phyloP scores from a whole-genome alignment of 108 stramenopile species.

The Nitzschia sp. region DNA sequence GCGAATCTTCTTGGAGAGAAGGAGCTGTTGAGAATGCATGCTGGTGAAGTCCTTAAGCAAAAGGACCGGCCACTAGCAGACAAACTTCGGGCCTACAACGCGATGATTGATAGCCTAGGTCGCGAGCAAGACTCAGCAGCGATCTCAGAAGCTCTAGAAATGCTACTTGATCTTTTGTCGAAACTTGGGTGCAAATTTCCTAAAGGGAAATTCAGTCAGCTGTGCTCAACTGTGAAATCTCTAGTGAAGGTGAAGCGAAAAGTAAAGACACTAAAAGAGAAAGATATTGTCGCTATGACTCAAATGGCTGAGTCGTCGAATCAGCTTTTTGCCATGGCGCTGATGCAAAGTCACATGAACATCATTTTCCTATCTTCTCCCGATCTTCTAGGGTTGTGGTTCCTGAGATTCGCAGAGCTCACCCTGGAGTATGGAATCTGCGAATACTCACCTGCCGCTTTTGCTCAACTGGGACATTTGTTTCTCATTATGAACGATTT shows the following conservation, averaged over 20 bases:
- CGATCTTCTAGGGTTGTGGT: background rate
- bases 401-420: background rate
- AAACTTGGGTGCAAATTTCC: background rate
- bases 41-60: background rate
- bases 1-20: background rate
- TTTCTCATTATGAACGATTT: background rate
- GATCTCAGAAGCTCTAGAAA: background rate
- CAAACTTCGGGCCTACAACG: background rate
- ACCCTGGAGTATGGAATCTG: slow-evolving; percentile 1
- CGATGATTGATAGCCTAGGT: background rate
- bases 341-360: background rate
- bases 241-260: background rate
- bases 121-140: no score
- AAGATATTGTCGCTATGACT: background rate
- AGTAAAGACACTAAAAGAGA: background rate
- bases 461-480: background rate
- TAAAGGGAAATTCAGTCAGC: background rate
- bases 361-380: background rate
- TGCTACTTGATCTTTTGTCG: background rate
- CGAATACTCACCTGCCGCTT: background rate
- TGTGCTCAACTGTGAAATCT: background rate
- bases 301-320: background rate
- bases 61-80: background rate
- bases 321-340: no score
- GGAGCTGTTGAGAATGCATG: background rate